phyloP scores from a whole-genome alignment of 139 green algal genomes.

The Coelastrella sp. region DNA sequence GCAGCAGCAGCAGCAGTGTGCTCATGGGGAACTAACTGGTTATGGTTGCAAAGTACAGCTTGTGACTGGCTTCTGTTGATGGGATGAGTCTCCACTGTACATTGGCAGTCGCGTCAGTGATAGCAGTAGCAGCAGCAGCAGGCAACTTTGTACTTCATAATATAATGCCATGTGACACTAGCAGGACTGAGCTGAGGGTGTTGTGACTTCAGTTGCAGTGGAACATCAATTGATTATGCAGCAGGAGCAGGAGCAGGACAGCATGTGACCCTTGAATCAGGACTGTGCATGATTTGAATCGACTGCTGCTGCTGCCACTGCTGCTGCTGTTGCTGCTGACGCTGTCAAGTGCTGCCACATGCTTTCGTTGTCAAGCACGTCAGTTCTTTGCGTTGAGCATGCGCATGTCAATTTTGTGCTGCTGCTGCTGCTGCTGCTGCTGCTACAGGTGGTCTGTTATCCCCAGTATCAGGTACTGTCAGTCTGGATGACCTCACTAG shows the following conservation, averaged over 20 bases:
- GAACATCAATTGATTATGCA: background rate
- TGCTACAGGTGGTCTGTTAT: slow-evolving; percentile 9
- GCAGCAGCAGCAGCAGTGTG: background rate
- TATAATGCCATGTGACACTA: background rate
- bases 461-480: background rate
- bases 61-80: background rate
- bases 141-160: background rate
- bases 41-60: background rate
- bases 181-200: too few relatives aligned
- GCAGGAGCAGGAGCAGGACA: background rate
- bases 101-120: background rate
- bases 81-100: background rate
- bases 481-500: background rate
- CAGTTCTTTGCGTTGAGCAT: background rate
- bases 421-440: background rate
- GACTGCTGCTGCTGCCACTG: too few relatives aligned
- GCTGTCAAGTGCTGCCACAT: background rate
- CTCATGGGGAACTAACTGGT: background rate
- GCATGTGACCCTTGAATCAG: background rate
- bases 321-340: background rate
- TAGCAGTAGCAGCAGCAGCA: background rate
- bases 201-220: too few relatives aligned
- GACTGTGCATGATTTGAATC: background rate
- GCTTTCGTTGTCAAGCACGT: background rate
- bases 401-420: background rate